Evolutionary conservation across 768 basidiomycete genomes (phyloP).

Genomic region (Pulveroboletus sp.): DNA sequence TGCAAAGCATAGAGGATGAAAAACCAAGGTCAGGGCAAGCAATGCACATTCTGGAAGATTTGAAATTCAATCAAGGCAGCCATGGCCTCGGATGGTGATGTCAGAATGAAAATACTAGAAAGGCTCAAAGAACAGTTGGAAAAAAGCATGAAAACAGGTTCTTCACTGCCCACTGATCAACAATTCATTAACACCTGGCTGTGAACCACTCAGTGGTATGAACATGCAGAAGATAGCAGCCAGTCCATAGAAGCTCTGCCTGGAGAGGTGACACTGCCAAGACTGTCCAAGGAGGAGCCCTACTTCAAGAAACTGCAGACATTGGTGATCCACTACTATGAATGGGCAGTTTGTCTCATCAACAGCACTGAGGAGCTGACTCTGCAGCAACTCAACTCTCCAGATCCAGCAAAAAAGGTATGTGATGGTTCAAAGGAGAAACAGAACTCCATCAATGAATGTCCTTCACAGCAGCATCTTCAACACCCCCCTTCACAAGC

Average conservation of each 20-base stretch:
- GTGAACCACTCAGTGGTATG: neutral
- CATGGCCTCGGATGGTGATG: no score
- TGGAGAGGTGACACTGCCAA: no score
- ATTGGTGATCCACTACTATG: neutral
- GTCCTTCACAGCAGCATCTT: conserved; percentile 14
- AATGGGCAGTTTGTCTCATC: neutral
- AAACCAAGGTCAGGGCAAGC: neutral
- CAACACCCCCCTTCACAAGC: conserved; percentile 22
- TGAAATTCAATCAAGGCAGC: no score
- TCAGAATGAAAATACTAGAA: no score
- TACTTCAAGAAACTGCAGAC: neutral
- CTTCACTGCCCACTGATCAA: neutral
- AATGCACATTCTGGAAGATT: neutral
- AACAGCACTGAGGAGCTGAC: conserved; percentile 5
- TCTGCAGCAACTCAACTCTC: conserved; percentile 5
- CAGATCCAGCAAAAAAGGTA: conserved; percentile 6
- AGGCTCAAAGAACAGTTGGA: no score
- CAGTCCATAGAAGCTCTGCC: no score
- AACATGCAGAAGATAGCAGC: no score
- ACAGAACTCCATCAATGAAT: no score
- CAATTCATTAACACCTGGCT: neutral
- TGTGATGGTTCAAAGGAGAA: neutral
- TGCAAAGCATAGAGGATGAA: conserved; percentile 2
- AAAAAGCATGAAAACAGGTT: no score
- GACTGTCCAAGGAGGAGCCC: no score